Conservation (phyloP, 176 grass and related monocot species). For the Musa acuminata region DNA sequence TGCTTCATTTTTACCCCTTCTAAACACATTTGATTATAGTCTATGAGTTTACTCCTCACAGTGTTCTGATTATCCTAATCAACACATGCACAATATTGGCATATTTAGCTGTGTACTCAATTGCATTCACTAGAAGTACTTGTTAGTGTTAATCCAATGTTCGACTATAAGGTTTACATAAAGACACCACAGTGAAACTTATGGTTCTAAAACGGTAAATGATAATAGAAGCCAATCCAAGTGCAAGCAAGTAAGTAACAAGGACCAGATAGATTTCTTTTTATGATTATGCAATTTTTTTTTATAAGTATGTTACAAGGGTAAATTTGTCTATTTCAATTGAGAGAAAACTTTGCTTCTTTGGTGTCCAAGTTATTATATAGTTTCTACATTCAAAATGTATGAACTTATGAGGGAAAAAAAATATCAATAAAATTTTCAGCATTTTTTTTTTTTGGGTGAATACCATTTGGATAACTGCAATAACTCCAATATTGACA, state of each 20-base stretch:
- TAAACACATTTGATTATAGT: not conserved
- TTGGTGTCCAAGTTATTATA: not conserved
- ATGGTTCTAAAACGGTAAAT: not conserved
- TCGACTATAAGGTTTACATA: not conserved
- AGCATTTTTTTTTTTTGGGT: not conserved
- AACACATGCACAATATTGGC: not conserved
- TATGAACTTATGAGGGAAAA: not conserved
- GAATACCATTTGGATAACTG: not conserved
- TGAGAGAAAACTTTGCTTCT: not conserved
- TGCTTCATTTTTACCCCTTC: no score
- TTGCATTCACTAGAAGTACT: not conserved
- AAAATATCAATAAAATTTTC: not conserved
- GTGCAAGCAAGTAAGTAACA: not conserved
- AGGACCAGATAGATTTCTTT: not conserved
- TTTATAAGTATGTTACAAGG: not conserved
- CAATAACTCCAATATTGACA: slow-evolving; percentile 8
- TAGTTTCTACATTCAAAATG: not conserved
- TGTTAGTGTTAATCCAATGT: not conserved
- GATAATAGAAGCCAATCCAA: not conserved
- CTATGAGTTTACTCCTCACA: not conserved
- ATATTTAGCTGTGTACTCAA: not conserved
- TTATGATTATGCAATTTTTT: not conserved
- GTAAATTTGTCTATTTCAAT: not conserved
- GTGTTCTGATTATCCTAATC: not conserved
- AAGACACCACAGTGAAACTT: not conserved